Evolutionary conservation across 2,329 filamentous ascomycete genomes (phyloP), one percentile per base, ranked within the genome.

Genomic region (Chaetomium sp.): DNA sequence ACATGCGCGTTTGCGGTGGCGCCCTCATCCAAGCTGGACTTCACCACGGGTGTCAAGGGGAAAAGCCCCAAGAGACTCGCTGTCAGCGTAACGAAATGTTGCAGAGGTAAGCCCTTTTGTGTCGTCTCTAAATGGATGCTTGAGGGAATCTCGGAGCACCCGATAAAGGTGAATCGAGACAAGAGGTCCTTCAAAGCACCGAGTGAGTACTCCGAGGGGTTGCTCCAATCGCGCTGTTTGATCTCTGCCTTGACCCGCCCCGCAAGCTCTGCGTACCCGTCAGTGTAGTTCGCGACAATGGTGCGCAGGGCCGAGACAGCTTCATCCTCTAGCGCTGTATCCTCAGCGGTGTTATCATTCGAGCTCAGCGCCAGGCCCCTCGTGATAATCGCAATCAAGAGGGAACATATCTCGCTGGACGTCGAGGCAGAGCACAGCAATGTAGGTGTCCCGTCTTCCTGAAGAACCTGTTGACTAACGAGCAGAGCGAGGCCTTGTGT

Each of bases 111-210:
- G 34, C 52, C 62, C 8, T 53, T 37, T 27, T 44, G 48, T 38
- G 52, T 37, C 3, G 44, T 40, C 6, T 60, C 56, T 8, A 44
- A 19, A 2, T 52, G 40, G 40, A 62, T 72, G 11, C 65, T 56
- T n/a, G 76, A 60, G 1, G 71, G 70, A 0, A 73, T 56, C 42
- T 72, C 68, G 1, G 76, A 79, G 63, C 76, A 79, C 34, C 76
- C 76, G 48, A 82, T 69, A 53, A 74, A 77, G 3, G 76, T 75
- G 2, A 83, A 61, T 1, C 76, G 70, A 8, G 71, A 70, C 4
- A 77, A 69, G 2, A 79, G 67, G 34, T 69, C 66, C n/a, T 64
- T 63, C 7, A 74, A 62, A 10, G 63, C 60, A 9, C 55, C 45
- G 0, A 67, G 49, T 1, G 62, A 62, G 35, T 64, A 61, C 32